Base-by-base conservation (phyloP, 192 early-diverging fungal species). In the Piromyces sp. region DNA sequence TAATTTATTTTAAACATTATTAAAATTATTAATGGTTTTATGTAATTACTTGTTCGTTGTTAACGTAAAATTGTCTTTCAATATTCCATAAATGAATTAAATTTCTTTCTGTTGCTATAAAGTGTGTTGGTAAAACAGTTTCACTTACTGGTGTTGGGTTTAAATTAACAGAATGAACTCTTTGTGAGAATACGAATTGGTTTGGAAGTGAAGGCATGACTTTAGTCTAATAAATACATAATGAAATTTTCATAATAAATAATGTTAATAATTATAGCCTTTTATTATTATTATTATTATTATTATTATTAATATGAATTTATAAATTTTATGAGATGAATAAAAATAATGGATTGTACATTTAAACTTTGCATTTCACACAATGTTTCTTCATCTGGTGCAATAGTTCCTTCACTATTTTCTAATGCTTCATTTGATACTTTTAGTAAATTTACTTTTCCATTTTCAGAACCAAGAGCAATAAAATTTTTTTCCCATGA, bases 11-110 rank as follows among this genome's bases (percentile, higher is more conserved):
- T n/a, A n/a, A n/a, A n/a, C n/a, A n/a, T n/a, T n/a, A n/a, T n/a
- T n/a, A n/a, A n/a, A n/a, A n/a, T n/a, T n/a, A n/a, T n/a, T n/a
- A n/a, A n/a, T n/a, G n/a, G n/a, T n/a, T n/a, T n/a, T n/a, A 3
- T 14, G 17, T 30, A 19, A 83, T 30, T 28, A 88, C 84, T 51
- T 80, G 78, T 84, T 86, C 87, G 17, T 80, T 38, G 11, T 83
- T 82, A 30, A 79, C 51, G 13, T 86, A 82, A 83, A 86, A 85
- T 5, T 80, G 16, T 5, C 80, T 37, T 30, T 82, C 82, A 30
- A 90, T 79, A 80, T 90, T 86, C 80, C 85, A 87, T 0, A 86
- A 13, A 80, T 81, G 84, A 3, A 86, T 58, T 36, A 58, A 86
- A 26, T 79, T 79, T 2, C 85, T 84, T 30, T 83, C 81, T n/a